A percentile compares a stretch with the other conserved stretches of the same genome.
phyloP scores from a whole-genome alignment of 345 rosid species.

The Brassica rapa region DNA sequence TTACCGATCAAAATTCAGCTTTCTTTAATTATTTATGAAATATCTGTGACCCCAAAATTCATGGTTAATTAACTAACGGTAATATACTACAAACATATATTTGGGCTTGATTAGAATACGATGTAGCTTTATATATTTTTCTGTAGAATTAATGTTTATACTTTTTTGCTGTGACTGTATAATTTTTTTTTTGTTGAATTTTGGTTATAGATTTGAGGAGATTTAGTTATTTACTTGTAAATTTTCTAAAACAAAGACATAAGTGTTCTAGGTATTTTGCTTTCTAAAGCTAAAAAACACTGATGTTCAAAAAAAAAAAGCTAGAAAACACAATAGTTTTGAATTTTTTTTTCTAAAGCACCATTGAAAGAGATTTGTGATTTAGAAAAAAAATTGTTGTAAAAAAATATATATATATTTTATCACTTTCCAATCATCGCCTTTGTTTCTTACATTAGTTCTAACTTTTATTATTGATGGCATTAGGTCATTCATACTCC shows the following conservation, averaged over 20 bases:
- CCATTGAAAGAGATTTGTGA: background rate
- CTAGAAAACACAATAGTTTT: no score
- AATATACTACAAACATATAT: background rate
- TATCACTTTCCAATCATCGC: background rate
- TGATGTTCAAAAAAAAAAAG: no score
- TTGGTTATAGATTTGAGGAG: no score
- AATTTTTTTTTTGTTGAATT: background rate
- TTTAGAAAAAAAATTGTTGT: background rate
- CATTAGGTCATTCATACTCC: background rate
- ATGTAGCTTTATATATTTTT: background rate
- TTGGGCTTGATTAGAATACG: background rate
- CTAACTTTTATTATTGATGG: background rate
- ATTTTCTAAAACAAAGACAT: no score
- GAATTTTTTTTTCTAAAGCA: no score
- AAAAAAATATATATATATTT: no score
- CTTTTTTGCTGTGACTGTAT: background rate
- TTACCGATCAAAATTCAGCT: background rate
- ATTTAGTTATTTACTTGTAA: no score
- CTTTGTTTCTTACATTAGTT: background rate
- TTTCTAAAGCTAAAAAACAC: no score
- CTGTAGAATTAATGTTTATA: background rate
- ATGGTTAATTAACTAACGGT: background rate
- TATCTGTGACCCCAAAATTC: background rate
- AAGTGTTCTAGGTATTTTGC: no score
- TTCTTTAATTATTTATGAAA: background rate